Evolutionary conservation across 805 yeast species (phyloP).

Genomic region (Zygotorulaspora chibaensis): DNA sequence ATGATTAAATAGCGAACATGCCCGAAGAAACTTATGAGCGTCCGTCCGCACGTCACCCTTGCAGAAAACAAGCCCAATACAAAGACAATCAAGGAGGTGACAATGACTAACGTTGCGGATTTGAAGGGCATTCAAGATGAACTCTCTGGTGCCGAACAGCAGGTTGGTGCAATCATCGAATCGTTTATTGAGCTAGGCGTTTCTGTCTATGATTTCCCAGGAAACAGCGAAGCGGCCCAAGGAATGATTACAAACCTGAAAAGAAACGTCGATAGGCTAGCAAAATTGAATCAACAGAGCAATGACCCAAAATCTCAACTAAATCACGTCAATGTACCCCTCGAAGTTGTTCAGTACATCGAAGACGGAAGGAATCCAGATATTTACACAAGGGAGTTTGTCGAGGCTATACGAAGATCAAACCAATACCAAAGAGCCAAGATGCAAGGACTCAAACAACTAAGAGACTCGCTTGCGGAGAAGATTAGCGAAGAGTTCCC

Average conservation of each 20-base stretch:
- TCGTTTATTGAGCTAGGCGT: conserved; percentile 86
- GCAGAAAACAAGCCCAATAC: background rate
- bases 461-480: conserved; percentile 62
- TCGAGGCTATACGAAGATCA: conserved; percentile 85
- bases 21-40: background rate
- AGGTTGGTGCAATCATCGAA: conserved; percentile 55
- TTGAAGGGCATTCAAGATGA: conserved; percentile 28
- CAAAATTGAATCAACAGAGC: conserved; percentile 30
- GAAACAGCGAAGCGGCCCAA: conserved; percentile 72
- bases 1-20: background rate
- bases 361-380: conserved; percentile 98
- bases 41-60: too few relatives aligned
- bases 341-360: conserved; percentile 84
- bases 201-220: conserved; percentile 88
- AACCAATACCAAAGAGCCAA: conserved; percentile 87
- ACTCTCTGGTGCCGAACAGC: conserved; percentile 30
- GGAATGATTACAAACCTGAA: conserved; percentile 42
- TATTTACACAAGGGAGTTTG: conserved; percentile 92
- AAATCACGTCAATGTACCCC: conserved; percentile 52
- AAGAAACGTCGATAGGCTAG: conserved; percentile 41
- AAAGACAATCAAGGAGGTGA: background rate
- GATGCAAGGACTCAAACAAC: conserved; percentile 59
- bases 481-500: conserved; percentile 78
- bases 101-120: conserved; percentile 8
- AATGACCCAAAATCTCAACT: conserved; percentile 35